A percentile compares a stretch with the other conserved stretches of the same genome.
These are phyloP conservation scores for Exserohilum rostratum DNA, from an alignment of 2,329 filamentous ascomycete genomes.

Conservation along the genomic window DNA sequence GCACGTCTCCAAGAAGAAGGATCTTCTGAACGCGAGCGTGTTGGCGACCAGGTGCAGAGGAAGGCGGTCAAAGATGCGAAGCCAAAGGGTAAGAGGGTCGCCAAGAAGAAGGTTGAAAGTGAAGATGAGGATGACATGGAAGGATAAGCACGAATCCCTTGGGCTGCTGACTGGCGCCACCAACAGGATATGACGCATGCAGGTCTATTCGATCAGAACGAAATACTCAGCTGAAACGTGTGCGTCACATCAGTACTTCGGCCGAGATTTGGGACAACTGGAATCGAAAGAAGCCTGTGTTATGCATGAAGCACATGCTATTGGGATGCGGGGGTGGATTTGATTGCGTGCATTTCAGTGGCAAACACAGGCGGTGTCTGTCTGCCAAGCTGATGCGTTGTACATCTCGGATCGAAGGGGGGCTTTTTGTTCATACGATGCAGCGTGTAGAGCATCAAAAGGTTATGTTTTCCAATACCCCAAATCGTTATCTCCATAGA, in stretches of 20 bases:
- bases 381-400: background rate
- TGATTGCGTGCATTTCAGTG: background rate
- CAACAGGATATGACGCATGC: background rate
- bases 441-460: background rate
- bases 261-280: background rate
- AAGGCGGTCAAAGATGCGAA: constrained; percentile 25
- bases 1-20: constrained; percentile 70
- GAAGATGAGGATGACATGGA: constrained; percentile 29
- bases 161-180: background rate
- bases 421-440: background rate
- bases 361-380: background rate
- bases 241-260: background rate
- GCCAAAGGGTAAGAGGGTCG: constrained; percentile 21
- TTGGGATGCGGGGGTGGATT: background rate
- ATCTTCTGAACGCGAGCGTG: constrained; percentile 71
- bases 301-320: background rate
- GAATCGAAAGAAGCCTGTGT: background rate
- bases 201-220: background rate
- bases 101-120: constrained; percentile 25
- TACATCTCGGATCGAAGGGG: background rate
- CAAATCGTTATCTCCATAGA: background rate
- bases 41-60: constrained; percentile 71
- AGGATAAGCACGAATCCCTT: constrained; percentile 7
- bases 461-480: background rate
- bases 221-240: background rate